Base-by-base conservation (phyloP, 1,284 basidiomycete genomes). In the Mycosarcoma maydis region DNA sequence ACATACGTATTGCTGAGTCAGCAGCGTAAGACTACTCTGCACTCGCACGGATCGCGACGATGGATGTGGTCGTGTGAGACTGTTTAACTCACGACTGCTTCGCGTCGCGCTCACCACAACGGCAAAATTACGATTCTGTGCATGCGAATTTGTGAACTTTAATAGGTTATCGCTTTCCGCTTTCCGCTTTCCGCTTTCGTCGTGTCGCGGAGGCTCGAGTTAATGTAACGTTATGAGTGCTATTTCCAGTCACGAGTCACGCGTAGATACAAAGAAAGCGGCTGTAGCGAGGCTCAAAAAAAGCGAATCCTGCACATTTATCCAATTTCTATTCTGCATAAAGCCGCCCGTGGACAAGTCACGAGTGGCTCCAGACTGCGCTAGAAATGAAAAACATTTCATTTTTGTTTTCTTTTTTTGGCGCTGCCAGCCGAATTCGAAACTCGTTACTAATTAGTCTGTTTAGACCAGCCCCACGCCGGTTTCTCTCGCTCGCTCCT, bases 371-470 rank as follows among this genome's bases (percentile, higher is more conserved):
- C n/a, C n/a, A 30, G 24, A 59, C 43, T 39, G 59, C 43, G 52
- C 59, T 16, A 55, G 46, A 42, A 30, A 42, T 51, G 52, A 50
- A 24, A n/a, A 19, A 19, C n/a, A n/a, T n/a, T n/a, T n/a, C n/a
- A n/a, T n/a, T n/a, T n/a, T n/a, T n/a, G n/a, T n/a, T n/a, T n/a
- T n/a, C n/a, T n/a, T n/a, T n/a, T n/a, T n/a, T n/a, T n/a, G n/a
- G n/a, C n/a, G n/a, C n/a, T n/a, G n/a, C n/a, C n/a, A n/a, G n/a
- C n/a, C n/a, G n/a, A 29, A 29, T 29, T 29, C 27, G 27, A 29
- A 29, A 29, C 27, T 13, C 27, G 6, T 29, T 29, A n/a, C n/a
- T n/a, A n/a, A n/a, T n/a, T n/a, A n/a, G n/a, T n/a, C n/a, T 29
- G 16, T 38, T 14, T 39, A 9, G 3, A n/a, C 27, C 40, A 23